Base-by-base conservation (phyloP, 768 basidiomycete genomes). In the Tremella yokohamensis region DNA sequence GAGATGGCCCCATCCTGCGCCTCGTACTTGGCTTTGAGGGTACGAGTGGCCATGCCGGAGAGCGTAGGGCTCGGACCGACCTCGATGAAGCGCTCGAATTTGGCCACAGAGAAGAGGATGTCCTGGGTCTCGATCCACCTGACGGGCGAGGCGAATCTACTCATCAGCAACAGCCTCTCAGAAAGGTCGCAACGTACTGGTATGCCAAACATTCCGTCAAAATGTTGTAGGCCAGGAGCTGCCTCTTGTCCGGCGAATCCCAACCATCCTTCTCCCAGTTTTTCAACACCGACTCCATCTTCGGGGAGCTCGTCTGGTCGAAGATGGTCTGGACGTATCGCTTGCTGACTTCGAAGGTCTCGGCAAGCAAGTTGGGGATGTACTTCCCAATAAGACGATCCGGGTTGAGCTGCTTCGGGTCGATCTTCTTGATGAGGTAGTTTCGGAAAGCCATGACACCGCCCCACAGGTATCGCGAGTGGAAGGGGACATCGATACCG, bases 121-220 rank as follows among this genome's bases (percentile, higher is more conserved):
- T 99, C 96, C 74, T 99, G 96, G 0, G 94, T 99, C 80, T 98
- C 89, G 69, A 99, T 99, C 96, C 96, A 99, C 50, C 93, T 88
- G 18, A 99, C 94, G 7, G 96, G 93, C 1, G 94, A 98, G 0
- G 94, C 73, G 64, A 75, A 76, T 57, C 66, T 68, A 18, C 7
- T 8, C 19, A 25, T 18, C 52, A 2, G 57, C 24, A 19, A 39
- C 20, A 39, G 48, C 16, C 38, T 18, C 22, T 52, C 25, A 8
- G 3, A 13, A n/a, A 12, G 29, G 1, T 22, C 3, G 57, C 9
- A 22, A 70, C 93, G 68, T 94, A 98, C 75, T 99, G 96, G 74
- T 99, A 99, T 13, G 96, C 90, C 49, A 99, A 82, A 47, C 98
- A 84, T 74, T 99, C 96, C 61, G 98, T 92, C 57, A 99, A 85